Evolutionary conservation across 2,329 filamentous ascomycete genomes (phyloP), one percentile per base, ranked within the genome.

Genomic region (Aspergillus tubingensis): DNA sequence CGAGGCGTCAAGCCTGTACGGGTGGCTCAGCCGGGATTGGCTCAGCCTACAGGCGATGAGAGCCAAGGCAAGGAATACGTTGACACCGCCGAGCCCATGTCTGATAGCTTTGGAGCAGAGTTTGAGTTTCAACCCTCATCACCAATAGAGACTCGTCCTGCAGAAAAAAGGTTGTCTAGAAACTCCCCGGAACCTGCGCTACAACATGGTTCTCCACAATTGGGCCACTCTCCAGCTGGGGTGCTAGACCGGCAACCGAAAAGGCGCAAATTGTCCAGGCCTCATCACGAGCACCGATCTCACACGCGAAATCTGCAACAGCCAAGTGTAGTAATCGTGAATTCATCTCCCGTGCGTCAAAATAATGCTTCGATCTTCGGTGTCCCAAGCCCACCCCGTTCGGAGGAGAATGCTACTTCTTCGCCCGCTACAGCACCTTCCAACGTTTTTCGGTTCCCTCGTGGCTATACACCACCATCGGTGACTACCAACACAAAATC

Each of bases 1-100:
- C 66, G 79, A 53, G 80, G 81, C 2, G 49, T 82, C 8, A 76
- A 74, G 54, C 79, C 81, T 11, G 68, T 82, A 13, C 76, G 74
- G 17, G 68, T 76, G 36, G 54, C 67, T 63, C 57, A 68, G 53
- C 53, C 62, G 17, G 57, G 68, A 50, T 21, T 23, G 32, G 57
- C 55, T 30, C 58, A 54, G 39, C 55, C 58, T 49, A 49, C 64
- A 15, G 68, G 69, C 3, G 64, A 71, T 52, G 70, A 74, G 36
- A 73, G 70, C 48, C 73, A 76, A 57, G 68, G 65, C 15, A 67
- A 75, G 38, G 70, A 75, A 19, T 71, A 71, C 53, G 69, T 74
- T 44, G 72, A 76, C 52, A 70, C 70, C 19, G 67, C 69, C 54
- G 70, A 63, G 32, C 65, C 71, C 44, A 72, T 68, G 19, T 73